Conservation (phyloP, 2,329 filamentous ascomycete species). For the Scleromitrula shiraiana region DNA sequence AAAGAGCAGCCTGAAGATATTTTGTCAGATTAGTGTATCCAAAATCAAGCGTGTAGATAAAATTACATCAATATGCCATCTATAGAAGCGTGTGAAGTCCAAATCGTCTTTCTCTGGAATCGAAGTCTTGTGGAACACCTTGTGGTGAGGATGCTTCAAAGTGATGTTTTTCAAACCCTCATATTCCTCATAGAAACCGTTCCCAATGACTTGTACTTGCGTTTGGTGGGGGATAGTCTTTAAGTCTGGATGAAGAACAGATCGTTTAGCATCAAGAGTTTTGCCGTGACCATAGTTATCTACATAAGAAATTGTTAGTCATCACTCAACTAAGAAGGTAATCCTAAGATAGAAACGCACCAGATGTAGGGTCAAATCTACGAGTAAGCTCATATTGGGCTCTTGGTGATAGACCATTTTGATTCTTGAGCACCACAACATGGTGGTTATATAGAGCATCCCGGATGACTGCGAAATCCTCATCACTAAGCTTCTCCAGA, state of each 20-base stretch:
- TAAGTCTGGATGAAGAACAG: constrained; percentile 65
- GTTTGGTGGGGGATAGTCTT: constrained; percentile 76
- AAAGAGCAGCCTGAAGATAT: constrained; percentile 48
- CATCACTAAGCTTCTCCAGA: constrained; percentile 54
- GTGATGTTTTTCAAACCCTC: constrained; percentile 62
- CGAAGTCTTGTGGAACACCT: constrained; percentile 61
- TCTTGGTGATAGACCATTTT: constrained; percentile 54
- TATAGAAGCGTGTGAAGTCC: constrained; percentile 55
- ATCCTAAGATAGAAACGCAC: too few relatives aligned
- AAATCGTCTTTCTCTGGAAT: constrained; percentile 56
- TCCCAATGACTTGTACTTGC: constrained; percentile 73
- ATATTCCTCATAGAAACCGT: constrained; percentile 60
- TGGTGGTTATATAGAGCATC: constrained; percentile 60
- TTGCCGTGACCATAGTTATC: constrained; percentile 67
- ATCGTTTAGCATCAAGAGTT: constrained; percentile 56
- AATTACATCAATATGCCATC: constrained; percentile 69
- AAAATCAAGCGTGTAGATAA: not conserved
- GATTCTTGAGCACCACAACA: constrained; percentile 63
- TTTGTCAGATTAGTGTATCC: not conserved
- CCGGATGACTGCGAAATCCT: constrained; percentile 55
- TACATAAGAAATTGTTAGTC: not conserved
- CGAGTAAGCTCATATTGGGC: constrained; percentile 68
- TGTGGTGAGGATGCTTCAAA: constrained; percentile 69
- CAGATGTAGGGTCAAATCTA: constrained; percentile 59
- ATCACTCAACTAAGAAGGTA: too few relatives aligned